phyloP scores from a whole-genome alignment of 208 protist species.

The Wallacemonas sp. region DNA sequence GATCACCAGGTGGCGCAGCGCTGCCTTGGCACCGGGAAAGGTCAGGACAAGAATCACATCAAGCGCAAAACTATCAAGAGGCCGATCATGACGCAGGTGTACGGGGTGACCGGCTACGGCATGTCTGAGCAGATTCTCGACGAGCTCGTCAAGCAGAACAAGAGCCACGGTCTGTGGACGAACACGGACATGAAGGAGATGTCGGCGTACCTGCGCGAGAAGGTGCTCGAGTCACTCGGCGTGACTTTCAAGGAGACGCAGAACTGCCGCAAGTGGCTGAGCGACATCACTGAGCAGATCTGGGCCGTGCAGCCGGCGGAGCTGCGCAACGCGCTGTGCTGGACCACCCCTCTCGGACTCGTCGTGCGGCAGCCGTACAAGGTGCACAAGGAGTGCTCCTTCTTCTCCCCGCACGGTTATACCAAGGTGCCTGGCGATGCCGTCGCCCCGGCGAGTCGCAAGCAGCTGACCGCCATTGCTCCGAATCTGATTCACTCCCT shows the following conservation, averaged over 20 bases:
- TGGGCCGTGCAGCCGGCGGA: constrained; percentile 83
- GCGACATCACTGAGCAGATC: constrained; percentile 65
- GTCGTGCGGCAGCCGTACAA: constrained; percentile 97
- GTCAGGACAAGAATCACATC: constrained; percentile 91
- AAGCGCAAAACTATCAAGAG: constrained; percentile 98
- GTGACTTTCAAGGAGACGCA: constrained; percentile 89
- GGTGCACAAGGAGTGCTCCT: constrained; percentile 70
- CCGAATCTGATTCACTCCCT: constrained; percentile 99
- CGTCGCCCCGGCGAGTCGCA: constrained; percentile 75
- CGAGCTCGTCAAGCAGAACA: constrained; percentile 92
- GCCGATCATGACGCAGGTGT: constrained; percentile 98
- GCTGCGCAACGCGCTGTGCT: constrained; percentile 88
- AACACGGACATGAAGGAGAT: constrained; percentile 91
- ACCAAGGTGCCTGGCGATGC: constrained; percentile 68
- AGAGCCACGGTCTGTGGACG: constrained; percentile 89
- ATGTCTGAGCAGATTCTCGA: constrained; percentile 95
- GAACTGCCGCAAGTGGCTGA: constrained; percentile 89
- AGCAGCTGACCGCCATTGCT: constrained; percentile 96
- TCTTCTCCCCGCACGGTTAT: constrained; percentile 86
- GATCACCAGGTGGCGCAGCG: constrained; percentile 87
- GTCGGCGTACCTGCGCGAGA: constrained; percentile 87
- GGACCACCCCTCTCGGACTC: constrained; percentile 96
- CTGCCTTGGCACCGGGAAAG: constrained; percentile 81
- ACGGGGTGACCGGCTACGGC: constrained; percentile 97
- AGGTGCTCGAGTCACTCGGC: constrained; percentile 88